Conservation (phyloP, 495 filamentous ascomycete species). For the Letharia lupina region DNA sequence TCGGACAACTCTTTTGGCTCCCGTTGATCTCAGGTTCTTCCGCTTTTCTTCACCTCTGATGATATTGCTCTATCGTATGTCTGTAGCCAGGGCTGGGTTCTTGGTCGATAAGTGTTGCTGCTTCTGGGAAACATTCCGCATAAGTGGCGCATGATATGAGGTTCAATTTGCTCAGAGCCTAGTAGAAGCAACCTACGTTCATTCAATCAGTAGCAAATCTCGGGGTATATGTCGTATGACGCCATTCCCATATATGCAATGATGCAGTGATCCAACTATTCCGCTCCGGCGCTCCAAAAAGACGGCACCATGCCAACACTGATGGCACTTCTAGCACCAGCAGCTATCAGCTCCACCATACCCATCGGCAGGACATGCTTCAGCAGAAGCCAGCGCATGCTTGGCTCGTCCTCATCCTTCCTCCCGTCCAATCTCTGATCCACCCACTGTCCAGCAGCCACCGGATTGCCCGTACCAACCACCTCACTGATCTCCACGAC, state of each 20-base stretch:
- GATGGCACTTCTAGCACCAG: not conserved
- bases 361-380: conserved; percentile 17
- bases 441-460: not conserved
- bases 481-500: conserved; percentile 34
- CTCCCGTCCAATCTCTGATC: not conserved
- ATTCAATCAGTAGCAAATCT: not conserved
- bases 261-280: not conserved
- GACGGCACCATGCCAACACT: not conserved
- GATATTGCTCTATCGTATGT: not conserved
- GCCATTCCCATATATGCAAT: not conserved
- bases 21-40: not conserved
- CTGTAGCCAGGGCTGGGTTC: not conserved
- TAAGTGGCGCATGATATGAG: not conserved
- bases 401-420: not conserved
- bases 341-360: conserved; percentile 14
- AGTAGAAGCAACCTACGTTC: not conserved
- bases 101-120: not conserved
- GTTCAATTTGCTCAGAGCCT: not conserved
- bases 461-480: not conserved
- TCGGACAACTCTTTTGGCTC: not conserved
- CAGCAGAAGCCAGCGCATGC: conserved; percentile 7
- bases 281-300: not conserved
- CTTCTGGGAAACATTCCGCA: not conserved
- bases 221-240: not conserved
- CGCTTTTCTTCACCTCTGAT: not conserved